Conservation (phyloP, 2,329 filamentous ascomycete species). For the Coleophoma crateriformis region DNA sequence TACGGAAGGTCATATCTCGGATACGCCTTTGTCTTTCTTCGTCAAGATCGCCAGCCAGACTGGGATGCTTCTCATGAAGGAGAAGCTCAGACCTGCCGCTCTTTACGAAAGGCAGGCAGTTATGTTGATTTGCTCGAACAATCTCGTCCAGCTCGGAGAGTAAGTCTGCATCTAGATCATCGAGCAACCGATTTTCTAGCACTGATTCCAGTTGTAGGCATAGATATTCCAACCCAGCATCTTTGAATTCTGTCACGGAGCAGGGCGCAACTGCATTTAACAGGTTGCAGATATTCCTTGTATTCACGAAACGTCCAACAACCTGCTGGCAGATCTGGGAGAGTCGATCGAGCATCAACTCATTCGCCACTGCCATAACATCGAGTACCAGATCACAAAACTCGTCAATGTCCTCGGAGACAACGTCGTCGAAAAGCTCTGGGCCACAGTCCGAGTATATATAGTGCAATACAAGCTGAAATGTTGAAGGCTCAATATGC, state of each 20-base stretch:
- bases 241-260: constrained; percentile 78
- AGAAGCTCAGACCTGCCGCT: constrained; percentile 66
- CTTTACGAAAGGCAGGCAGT: constrained; percentile 69
- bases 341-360: constrained; percentile 89
- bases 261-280: constrained; percentile 84
- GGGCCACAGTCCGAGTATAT: constrained; percentile 79
- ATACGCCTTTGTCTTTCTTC: constrained; percentile 66
- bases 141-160: constrained; percentile 73
- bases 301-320: constrained; percentile 78
- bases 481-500: constrained; percentile 69
- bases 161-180: constrained; percentile 81
- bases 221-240: constrained; percentile 83
- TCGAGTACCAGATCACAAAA: constrained; percentile 88
- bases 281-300: constrained; percentile 78
- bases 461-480: constrained; percentile 72
- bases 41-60: constrained; percentile 51
- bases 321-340: constrained; percentile 84
- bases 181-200: constrained; percentile 83
- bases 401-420: constrained; percentile 67
- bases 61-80: constrained; percentile 47
- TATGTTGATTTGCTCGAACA: constrained; percentile 77
- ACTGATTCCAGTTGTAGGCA: constrained; percentile 88
- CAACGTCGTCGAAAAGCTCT: constrained; percentile 75
- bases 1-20: constrained; percentile 69
- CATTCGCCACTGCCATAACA: constrained; percentile 84